Base-by-base conservation (phyloP, 306 rosid genomes). In the Vicia faba region DNA sequence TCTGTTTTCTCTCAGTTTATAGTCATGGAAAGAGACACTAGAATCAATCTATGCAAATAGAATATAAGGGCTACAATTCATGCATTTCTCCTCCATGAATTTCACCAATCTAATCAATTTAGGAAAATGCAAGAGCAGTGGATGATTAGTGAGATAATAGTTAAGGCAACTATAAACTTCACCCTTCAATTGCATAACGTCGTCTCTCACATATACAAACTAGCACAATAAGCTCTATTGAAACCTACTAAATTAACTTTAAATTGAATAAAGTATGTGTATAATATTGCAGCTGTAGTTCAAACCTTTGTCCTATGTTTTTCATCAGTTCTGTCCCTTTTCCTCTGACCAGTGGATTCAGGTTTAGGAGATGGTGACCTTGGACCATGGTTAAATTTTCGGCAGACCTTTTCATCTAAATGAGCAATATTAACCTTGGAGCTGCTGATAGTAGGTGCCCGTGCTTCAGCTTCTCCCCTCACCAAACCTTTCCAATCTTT, bases 401-500 rank as follows among this genome's bases (percentile, higher is more conserved):
- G 57, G 36, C 8, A 68, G 64, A 71, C 10, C n/a, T 79, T 86
- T 68, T 75, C 83, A 50, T 84, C 86, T 56, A 53, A 49, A 44
- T 78, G 59, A 45, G 75, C 46, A 61, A 45, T 63, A 31, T 84
- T 85, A 64, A 82, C 59, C 64, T 69, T 90, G 68, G 86, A 86
- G 76, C 86, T 85, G 59, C 75, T 78, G 50, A 85, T 64, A n/a
- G 88, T 79, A 43, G 87, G 85, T 11, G 86, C 84, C 71, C 90
- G 83, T 11, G 86, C 84, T 75, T 95, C 95, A 50, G 69, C 85
- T 43, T 77, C 87, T 77, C 75, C 84, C 79, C 79, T 83, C 5
- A 16, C 75, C 65, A 86, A 69, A 71, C 92, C 95, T 78, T 84
- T 90, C 99, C 99, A 90, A 54, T 88, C 97, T 76, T 75, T 88